Percentiles rank a stretch among this genome's conserved stretches.
phyloP scores from a whole-genome alignment of 23 red algal genomes.

The Gracilaria gracilis region DNA sequence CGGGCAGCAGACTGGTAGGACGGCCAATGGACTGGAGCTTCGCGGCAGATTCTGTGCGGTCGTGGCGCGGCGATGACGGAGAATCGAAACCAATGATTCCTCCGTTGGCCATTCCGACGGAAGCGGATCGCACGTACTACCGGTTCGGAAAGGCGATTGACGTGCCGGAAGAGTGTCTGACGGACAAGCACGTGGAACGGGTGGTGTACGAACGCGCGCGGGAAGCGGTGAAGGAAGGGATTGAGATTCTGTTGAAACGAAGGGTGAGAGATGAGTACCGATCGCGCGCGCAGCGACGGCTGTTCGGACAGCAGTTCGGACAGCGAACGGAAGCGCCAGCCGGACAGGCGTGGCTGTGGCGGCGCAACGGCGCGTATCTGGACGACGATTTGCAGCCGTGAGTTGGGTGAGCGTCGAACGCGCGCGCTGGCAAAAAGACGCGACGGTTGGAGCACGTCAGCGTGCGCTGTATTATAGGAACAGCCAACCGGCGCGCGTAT shows the following conservation, averaged over 20 bases:
- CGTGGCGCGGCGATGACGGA: background rate
- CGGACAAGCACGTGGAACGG: slow-evolving; percentile 34
- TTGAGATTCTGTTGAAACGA: slow-evolving; percentile 49
- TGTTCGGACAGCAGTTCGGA: slow-evolving; percentile 21
- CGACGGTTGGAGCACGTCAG: too few relatives aligned
- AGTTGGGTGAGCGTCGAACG: background rate
- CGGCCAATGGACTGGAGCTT: slow-evolving; percentile 23
- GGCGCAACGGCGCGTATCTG: slow-evolving; percentile 40
- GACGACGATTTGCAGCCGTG: slow-evolving; percentile 70
- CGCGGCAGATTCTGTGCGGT: slow-evolving; percentile 8
- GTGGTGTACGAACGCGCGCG: slow-evolving; percentile 39
- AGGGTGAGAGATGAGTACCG: slow-evolving; percentile 64
- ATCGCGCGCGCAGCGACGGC: slow-evolving; percentile 11
- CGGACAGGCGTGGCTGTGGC: slow-evolving; percentile 57
- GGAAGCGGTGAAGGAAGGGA: slow-evolving; percentile 53
- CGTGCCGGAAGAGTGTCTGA: slow-evolving; percentile 34
- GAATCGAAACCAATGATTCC: slow-evolving; percentile 51
- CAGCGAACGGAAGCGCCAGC: slow-evolving; percentile 5
- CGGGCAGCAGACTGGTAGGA: slow-evolving; percentile 1
- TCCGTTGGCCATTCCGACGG: slow-evolving; percentile 57
- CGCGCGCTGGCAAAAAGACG: too few relatives aligned
- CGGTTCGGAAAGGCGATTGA: slow-evolving; percentile 83
- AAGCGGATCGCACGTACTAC: slow-evolving; percentile 78
- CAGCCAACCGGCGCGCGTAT: too few relatives aligned
- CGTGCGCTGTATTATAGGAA: too few relatives aligned